Base-by-base conservation (phyloP, 352 stramenopile genomes). In the Globisporangium lucens region DNA sequence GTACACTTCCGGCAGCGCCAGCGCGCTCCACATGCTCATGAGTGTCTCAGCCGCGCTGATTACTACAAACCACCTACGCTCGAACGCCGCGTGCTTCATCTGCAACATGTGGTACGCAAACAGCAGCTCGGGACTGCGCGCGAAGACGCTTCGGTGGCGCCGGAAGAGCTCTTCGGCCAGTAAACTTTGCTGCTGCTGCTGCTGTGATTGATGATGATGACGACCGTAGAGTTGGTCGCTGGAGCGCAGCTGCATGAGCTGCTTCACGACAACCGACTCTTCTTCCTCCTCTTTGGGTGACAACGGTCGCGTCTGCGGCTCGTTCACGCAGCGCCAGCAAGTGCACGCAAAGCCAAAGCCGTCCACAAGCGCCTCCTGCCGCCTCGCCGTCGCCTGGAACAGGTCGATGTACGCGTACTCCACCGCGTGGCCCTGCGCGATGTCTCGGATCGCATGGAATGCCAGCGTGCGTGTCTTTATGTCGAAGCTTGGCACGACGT, bases 361-460 rank as follows among this genome's bases (percentile, higher is more conserved):
- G 29, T 71, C 65, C 1, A 24, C 38, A 15, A 90, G 71, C 15
- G 76, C 51, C 22, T 71, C 47, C 59, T 79, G 80, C 13, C 82
- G 80, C 53, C 72, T 63, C 9, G 67, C 49, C 57, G 56, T 71
- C 2, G 73, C 60, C n/a, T 85, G 76, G 15, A 76, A 65, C 13
- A 90, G 61, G 29, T 90, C 82, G 51, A 92, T 67, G 66, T 89
- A 89, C 22, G 84, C 75, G 56, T 76, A 88, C 60, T 88, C 78
- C 51, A 90, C 69, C 8, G 76, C 46, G 24, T 77, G 33, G 29
- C 72, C 63, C 1, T 10, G 22, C 2, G 55, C 27, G 46, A 92
- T 83, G 20, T 69, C 52, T 4, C 41, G 51, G 41, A 89, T 76
- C 33, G 77, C 75, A 35, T 86, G 68, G 51, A 89, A 87, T 9